Conservation (phyloP, 2,329 filamentous ascomycete genomes). For the Sporothrix protearum region DNA sequence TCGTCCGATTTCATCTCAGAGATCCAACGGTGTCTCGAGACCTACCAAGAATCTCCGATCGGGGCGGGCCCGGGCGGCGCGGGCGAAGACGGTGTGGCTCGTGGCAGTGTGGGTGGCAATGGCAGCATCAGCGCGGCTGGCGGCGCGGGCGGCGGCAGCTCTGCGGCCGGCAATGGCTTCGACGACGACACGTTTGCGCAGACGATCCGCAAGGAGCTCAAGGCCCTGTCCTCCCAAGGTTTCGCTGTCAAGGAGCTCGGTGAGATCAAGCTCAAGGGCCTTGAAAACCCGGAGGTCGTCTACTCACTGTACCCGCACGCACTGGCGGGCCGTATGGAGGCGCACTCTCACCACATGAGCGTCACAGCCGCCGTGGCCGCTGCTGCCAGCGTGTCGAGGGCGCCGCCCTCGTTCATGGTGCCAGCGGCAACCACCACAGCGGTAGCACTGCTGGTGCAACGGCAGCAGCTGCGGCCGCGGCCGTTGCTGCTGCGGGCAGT, state of each 20-base stretch:
- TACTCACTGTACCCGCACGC: constrained; percentile 94
- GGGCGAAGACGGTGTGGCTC: neutral
- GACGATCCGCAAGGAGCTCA: constrained; percentile 80
- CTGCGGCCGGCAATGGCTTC: constrained; percentile 48
- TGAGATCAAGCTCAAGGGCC: constrained; percentile 89
- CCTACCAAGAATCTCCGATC: constrained; percentile 74
- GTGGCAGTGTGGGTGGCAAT: neutral
- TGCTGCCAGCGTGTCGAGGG: neutral
- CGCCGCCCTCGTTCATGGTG: neutral
- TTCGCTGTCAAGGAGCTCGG: constrained; percentile 95
- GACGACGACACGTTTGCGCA: constrained; percentile 71
- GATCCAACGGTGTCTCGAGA: constrained; percentile 85
- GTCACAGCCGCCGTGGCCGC: constrained; percentile 32
- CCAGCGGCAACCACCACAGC: neutral
- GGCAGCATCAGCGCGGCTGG: neutral
- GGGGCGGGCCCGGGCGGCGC: neutral
- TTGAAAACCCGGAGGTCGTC: constrained; percentile 94
- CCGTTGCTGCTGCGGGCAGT: constrained; percentile 7
- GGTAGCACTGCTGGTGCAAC: neutral
- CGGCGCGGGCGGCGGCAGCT: neutral
- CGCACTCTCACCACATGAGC: constrained; percentile 55
- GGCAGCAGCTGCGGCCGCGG: neutral
- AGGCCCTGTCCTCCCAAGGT: constrained; percentile 81
- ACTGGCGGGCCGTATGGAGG: constrained; percentile 73
- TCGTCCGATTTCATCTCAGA: constrained; percentile 97